Base-by-base conservation (phyloP, 2,329 filamentous ascomycete genomes). In the Trichoderma atrobrunneum region DNA sequence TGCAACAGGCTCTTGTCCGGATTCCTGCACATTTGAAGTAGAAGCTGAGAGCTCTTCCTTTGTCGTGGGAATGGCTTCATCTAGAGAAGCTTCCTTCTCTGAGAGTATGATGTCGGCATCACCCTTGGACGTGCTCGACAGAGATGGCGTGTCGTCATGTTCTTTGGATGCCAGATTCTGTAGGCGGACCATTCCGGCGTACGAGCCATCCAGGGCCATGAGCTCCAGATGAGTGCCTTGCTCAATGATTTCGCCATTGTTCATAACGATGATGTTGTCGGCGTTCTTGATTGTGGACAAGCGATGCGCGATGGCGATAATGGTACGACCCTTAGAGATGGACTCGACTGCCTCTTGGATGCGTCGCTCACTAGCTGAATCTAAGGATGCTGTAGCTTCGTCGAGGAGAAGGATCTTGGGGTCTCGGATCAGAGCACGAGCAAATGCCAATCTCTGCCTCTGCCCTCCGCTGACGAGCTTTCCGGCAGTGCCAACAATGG, bases 221-320 rank as follows among this genome's bases (percentile, higher is more conserved):
- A 93, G 83, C 67, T 89, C 85, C 3, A 88, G 82, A 71, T 93
- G 90, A 0, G 85, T 89, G 0, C 91, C 91, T 76, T 90, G 84
- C 78, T 93, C 91, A 12, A 90, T 82, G 4, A 91, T 85, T 62
- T 84, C 79, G 0, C 91, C 82, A 16, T 70, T 63, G 28, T 87
- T 84, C 78, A 92, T 84, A 21, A 93, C 90, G 24, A 92, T 83
- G 72, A 93, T 92, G 73, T 89, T 87, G 75, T 93, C 89, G 0
- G 91, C 90, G 68, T 89, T 85, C 76, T 86, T 87, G 73, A 90
- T 88, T 0, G 89, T 90, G 0, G 87, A 88, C 2, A 91, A 80
- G 2, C 89, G 83, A 78, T 91, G 89, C 0, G 91, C 90, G 74
- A 93, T 90, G 18, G 89, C 85, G 70, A 93, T 88, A 0, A 91